phyloP scores from a whole-genome alignment of 140 eudicot species.

The Cichorium intybus region DNA sequence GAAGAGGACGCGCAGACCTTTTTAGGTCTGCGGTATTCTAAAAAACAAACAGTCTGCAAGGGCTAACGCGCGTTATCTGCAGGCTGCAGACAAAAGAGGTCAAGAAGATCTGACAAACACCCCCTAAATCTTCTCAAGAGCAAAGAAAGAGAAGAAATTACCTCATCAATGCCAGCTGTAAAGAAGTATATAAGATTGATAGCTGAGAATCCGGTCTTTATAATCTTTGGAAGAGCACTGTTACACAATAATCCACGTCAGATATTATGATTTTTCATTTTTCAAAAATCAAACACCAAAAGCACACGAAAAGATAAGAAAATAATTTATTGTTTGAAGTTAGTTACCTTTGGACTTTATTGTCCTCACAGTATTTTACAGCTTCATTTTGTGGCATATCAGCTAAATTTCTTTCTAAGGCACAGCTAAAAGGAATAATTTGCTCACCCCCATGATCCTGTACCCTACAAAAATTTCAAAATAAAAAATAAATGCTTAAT shows the following conservation, averaged over 20 bases:
- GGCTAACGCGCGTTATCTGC: too few species aligned
- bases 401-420: slow-evolving; percentile 82
- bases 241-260: background rate
- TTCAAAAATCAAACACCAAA: too few species aligned
- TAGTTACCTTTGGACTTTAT: slow-evolving; percentile 67
- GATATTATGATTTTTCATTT: too few species aligned
- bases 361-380: slow-evolving; percentile 75
- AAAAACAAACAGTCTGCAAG: too few species aligned
- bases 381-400: slow-evolving; percentile 65
- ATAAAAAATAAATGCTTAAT: too few species aligned
- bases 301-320: too few species aligned
- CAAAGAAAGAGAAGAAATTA: slow-evolving; percentile 14
- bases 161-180: slow-evolving; percentile 98
- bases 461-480: slow-evolving; percentile 54
- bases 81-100: too few species aligned
- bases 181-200: slow-evolving; percentile 89
- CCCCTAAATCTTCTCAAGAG: background rate
- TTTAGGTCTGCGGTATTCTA: too few species aligned
- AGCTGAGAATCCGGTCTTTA: slow-evolving; percentile 96
- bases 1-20: too few species aligned
- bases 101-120: too few species aligned
- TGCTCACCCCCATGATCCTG: slow-evolving; percentile 95
- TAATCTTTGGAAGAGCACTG: slow-evolving; percentile 94
- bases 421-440: slow-evolving; percentile 90
- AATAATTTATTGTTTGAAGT: too few species aligned